These are phyloP conservation scores for Coniella vitis DNA, from an alignment of 2,329 filamentous ascomycete genomes.

Conservation along the genomic window DNA sequence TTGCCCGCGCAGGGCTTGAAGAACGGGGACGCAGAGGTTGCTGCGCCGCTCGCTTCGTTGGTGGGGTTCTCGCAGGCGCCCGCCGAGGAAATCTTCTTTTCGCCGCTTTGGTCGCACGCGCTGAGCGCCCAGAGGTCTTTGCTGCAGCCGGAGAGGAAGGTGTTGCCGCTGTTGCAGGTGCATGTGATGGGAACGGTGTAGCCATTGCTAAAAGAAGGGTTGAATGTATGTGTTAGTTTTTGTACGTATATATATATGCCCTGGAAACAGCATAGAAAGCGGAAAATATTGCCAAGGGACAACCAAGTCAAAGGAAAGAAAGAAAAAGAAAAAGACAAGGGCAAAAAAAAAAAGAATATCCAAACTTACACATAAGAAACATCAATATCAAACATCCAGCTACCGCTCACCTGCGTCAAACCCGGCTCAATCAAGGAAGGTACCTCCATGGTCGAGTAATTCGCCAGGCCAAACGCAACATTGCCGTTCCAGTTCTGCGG, in stretches of 20 bases:
- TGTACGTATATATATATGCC: no score
- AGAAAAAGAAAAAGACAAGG: neutral
- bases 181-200: constrained; percentile 14
- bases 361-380: constrained; percentile 14
- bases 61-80: constrained; percentile 13
- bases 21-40: constrained; percentile 3
- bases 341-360: neutral
- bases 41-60: neutral
- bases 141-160: constrained; percentile 12
- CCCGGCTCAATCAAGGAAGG: constrained; percentile 9
- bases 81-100: neutral
- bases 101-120: constrained; percentile 1
- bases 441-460: neutral
- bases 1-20: constrained; percentile 11
- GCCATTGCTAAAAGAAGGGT: constrained; percentile 12
- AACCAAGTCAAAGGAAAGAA: no score
- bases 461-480: constrained; percentile 5
- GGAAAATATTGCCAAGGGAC: no score
- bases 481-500: constrained; percentile 13
- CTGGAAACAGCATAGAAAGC: no score
- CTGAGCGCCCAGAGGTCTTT: constrained; percentile 8
- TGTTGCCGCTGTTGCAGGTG: constrained; percentile 9
- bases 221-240: no score
- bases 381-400: constrained; percentile 9
- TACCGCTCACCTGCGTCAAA: constrained; percentile 2